These are phyloP conservation scores for Penicillium crystallinum DNA, from an alignment of 495 filamentous ascomycete genomes.

Conservation along the genomic window DNA sequence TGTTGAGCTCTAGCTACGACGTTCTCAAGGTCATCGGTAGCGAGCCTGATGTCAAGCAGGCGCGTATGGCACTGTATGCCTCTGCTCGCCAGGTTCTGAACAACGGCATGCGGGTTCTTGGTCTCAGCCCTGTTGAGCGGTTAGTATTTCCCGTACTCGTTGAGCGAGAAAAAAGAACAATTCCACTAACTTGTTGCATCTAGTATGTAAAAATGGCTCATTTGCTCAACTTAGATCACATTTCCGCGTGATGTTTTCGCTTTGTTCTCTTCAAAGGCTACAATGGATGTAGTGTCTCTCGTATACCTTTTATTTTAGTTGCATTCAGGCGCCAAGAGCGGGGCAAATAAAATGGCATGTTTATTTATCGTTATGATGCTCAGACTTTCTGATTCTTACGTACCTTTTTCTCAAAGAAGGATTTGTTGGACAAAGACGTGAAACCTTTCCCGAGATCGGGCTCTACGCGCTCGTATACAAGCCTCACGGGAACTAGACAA, in stretches of 20 bases:
- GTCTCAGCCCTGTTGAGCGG: slow-evolving; percentile 72
- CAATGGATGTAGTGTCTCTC: background rate
- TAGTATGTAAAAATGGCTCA: slow-evolving; percentile 20
- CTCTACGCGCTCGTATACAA: too few species aligned
- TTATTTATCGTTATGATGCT: background rate
- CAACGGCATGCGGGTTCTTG: slow-evolving; percentile 81
- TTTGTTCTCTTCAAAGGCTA: slow-evolving; percentile 1
- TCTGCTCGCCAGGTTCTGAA: slow-evolving; percentile 69
- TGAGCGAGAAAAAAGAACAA: too few species aligned
- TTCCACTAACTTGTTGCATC: background rate
- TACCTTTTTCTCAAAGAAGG: background rate
- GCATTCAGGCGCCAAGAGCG: slow-evolving; percentile 21
- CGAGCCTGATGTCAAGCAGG: slow-evolving; percentile 63
- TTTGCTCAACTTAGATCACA: background rate
- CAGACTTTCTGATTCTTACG: background rate
- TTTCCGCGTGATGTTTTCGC: background rate
- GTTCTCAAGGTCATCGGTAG: slow-evolving; percentile 73
- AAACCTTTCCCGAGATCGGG: background rate
- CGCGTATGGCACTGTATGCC: slow-evolving; percentile 78
- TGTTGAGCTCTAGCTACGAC: slow-evolving; percentile 78
- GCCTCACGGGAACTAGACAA: background rate
- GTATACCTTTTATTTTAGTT: slow-evolving; percentile 12
- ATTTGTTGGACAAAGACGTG: background rate
- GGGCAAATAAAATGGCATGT: slow-evolving; percentile 12
- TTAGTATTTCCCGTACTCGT: slow-evolving; percentile 10